A percentile compares a stretch with the other conserved stretches of the same genome.
Evolutionary conservation across 352 stramenopile genomes (phyloP).

Genomic region (Pythium sukuiense): DNA sequence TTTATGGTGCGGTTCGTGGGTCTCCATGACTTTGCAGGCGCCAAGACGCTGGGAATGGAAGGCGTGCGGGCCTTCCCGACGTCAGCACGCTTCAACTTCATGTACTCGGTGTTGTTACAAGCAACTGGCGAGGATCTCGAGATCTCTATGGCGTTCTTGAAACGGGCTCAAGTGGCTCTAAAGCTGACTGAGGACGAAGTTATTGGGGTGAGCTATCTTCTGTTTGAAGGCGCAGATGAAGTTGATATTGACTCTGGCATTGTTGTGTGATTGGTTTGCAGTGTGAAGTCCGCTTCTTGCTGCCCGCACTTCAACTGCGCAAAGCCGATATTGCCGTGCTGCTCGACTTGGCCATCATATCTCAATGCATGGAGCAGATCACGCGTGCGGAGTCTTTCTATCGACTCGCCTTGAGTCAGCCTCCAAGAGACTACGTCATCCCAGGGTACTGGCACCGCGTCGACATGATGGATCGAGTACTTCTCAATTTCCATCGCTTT

Average conservation of each 20-base stretch:
- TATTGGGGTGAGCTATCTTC: constrained; percentile 28
- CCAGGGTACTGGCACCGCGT: constrained; percentile 62
- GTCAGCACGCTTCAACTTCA: constrained; percentile 28
- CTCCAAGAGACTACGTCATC: constrained; percentile 45
- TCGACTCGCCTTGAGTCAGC: constrained; percentile 38
- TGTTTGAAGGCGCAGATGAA: neutral
- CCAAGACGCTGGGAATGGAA: constrained; percentile 23
- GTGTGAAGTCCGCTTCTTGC: constrained; percentile 48
- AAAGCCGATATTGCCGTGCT: constrained; percentile 48
- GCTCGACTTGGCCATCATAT: constrained; percentile 61
- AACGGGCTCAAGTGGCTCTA: constrained; percentile 15
- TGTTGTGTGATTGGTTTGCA: constrained; percentile 18
- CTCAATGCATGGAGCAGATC: constrained; percentile 43
- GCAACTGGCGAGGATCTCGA: constrained; percentile 30
- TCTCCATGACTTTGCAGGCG: constrained; percentile 29
- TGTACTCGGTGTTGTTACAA: constrained; percentile 28
- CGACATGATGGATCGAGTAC: constrained; percentile 52
- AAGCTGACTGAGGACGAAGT: constrained; percentile 30
- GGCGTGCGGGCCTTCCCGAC: constrained; percentile 18
- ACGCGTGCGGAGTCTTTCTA: constrained; percentile 58
- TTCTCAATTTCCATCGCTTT: constrained; percentile 77
- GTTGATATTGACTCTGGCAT: neutral
- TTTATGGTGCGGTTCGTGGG: constrained; percentile 33
- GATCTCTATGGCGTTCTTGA: constrained; percentile 27
- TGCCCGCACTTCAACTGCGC: constrained; percentile 52